Evolutionary conservation across 1,284 basidiomycete species (phyloP).

Genomic region (Cutaneotrichosporon sp.): DNA sequence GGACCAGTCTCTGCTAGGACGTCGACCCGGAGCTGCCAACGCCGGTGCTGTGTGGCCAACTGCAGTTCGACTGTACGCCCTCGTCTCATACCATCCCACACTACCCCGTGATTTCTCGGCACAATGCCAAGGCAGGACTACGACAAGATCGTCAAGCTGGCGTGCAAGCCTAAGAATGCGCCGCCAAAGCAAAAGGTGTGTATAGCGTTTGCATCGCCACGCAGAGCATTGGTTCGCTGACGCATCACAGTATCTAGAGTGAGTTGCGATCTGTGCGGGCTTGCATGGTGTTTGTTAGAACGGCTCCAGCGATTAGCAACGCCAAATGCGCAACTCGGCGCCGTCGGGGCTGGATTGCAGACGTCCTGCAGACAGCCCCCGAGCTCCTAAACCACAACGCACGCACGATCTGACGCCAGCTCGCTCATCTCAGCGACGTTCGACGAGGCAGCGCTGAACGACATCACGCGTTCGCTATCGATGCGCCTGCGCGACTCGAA

Average conservation of each 20-base stretch:
- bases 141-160: constrained; percentile 64
- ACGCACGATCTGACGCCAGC: constrained; percentile 49
- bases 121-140: constrained; percentile 16
- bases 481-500: constrained; percentile 84
- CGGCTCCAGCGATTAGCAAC: too few relatives aligned
- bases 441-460: constrained; percentile 84
- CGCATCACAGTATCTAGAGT: constrained; percentile 45
- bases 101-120: not conserved
- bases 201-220: constrained; percentile 9
- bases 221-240: not conserved
- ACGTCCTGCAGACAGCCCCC: too few relatives aligned
- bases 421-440: constrained; percentile 92
- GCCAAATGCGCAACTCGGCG: too few relatives aligned
- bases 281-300: too few relatives aligned
- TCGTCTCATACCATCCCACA: not conserved
- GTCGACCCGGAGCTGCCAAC: too few relatives aligned
- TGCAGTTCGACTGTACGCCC: too few relatives aligned
- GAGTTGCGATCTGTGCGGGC: constrained; percentile 10
- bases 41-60: too few relatives aligned
- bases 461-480: constrained; percentile 81
- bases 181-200: constrained; percentile 85
- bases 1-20: too few relatives aligned
- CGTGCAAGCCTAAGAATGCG: constrained; percentile 89
- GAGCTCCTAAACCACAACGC: too few relatives aligned
- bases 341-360: too few relatives aligned